Conservation (phyloP, 768 basidiomycete species). For the Termitomyces sp. region DNA sequence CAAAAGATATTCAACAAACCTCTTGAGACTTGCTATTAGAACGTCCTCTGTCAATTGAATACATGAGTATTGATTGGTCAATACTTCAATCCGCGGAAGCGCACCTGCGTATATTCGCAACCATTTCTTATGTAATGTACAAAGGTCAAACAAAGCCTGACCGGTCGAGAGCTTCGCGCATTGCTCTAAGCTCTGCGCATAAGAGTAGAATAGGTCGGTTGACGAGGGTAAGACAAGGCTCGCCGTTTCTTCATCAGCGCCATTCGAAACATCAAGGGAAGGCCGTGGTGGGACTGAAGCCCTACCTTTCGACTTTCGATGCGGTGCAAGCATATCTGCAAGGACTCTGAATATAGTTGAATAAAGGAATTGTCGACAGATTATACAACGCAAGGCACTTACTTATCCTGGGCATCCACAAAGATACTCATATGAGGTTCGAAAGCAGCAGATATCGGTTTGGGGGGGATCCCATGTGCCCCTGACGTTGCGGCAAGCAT, state of each 20-base stretch:
- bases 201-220: conserved; percentile 96
- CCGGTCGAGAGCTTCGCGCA: conserved; percentile 88
- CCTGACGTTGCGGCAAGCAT: conserved; percentile 53
- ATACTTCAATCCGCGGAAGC: conserved; percentile 2
- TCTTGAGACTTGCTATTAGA: conserved; percentile 65
- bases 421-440: conserved; percentile 91
- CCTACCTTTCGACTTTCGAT: conserved; percentile 46
- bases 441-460: conserved; percentile 82
- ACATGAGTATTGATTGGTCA: conserved; percentile 3
- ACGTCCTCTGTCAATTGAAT: conserved; percentile 74
- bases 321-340: conserved; percentile 83
- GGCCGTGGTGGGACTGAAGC: conserved; percentile 42
- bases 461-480: conserved; percentile 45
- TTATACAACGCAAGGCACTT: conserved; percentile 12
- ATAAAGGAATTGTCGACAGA: neutral
- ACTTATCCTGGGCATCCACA: conserved; percentile 96
- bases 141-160: conserved; percentile 76
- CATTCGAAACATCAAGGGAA: conserved; percentile 56
- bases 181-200: conserved; percentile 90
- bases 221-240: conserved; percentile 85
- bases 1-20: conserved; percentile 29
- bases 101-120: conserved; percentile 85
- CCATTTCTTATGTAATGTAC: conserved; percentile 88
- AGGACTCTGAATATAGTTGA: conserved; percentile 51
- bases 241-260: conserved; percentile 35